Percentiles rank a stretch among this genome's conserved stretches.
Evolutionary conservation across 768 basidiomycete species (phyloP).

Genomic region (Coprinopsis sp.): DNA sequence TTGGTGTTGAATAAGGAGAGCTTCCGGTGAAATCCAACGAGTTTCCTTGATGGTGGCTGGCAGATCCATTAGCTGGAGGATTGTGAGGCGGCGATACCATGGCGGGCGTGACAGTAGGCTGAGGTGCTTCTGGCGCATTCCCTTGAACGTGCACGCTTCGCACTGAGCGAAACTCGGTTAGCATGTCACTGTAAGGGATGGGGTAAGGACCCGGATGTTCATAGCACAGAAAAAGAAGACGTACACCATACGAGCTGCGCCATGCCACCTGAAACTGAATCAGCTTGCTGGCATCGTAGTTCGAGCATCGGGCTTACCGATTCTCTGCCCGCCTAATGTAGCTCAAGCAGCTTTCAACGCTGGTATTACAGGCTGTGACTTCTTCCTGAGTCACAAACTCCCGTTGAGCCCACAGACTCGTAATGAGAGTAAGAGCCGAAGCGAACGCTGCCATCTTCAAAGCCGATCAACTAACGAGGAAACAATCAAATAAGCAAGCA

Average conservation of each 20-base stretch:
- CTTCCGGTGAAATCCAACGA: not conserved
- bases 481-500: not conserved
- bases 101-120: constrained; percentile 38
- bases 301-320: not conserved
- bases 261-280: constrained; percentile 1
- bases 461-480: not conserved
- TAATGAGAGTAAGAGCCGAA: constrained; percentile 45
- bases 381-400: constrained; percentile 34
- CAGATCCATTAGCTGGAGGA: too few relatives aligned
- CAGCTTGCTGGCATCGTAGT: constrained; percentile 19
- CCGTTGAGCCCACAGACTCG: constrained; percentile 53
- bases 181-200: constrained; percentile 43
- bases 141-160: constrained; percentile 45
- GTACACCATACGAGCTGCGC: not conserved
- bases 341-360: constrained; percentile 48
- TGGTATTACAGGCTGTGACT: constrained; percentile 39
- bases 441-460: constrained; percentile 29
- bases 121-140: constrained; percentile 18
- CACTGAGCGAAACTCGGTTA: constrained; percentile 52
- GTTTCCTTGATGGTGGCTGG: not conserved
- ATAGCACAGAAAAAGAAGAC: too few relatives aligned
- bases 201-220: too few relatives aligned
- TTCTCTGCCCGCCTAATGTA: not conserved
- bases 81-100: constrained; percentile 32
- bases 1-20: not conserved